phyloP scores from a whole-genome alignment of 495 filamentous ascomycete species.

The Pyronema domesticum region DNA sequence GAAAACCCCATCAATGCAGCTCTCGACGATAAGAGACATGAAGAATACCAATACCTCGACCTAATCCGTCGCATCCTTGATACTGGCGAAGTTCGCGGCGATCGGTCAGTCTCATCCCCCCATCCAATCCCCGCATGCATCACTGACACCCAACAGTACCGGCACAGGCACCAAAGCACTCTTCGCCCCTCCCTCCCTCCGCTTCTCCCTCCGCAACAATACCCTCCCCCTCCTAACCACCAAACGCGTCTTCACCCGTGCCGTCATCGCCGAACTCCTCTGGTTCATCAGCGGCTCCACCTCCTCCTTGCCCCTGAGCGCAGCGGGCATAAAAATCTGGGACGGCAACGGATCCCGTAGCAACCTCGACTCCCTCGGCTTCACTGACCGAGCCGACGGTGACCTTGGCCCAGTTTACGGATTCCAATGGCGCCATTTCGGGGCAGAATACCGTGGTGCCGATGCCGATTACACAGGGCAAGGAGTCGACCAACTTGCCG shows the following conservation, averaged over 20 bases:
- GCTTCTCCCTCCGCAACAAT: constrained; percentile 55
- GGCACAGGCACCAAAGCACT: constrained; percentile 82
- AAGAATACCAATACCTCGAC: constrained; percentile 62
- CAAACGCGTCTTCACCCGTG: constrained; percentile 86
- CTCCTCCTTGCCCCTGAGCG: constrained; percentile 52
- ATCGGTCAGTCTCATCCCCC: constrained; percentile 34
- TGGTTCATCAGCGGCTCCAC: constrained; percentile 86
- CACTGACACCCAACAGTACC: constrained; percentile 36
- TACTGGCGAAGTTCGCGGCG: constrained; percentile 61
- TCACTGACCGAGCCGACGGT: constrained; percentile 59
- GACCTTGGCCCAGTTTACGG: constrained; percentile 94
- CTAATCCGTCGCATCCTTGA: constrained; percentile 58
- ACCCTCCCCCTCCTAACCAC: constrained; percentile 87
- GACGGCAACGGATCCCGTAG: constrained; percentile 86
- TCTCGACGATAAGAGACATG: constrained; percentile 27
- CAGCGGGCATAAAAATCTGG: constrained; percentile 85
- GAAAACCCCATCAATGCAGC: too few species aligned
- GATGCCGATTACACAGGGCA: constrained; percentile 69
- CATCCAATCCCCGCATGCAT: neutral
- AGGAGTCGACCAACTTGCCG: constrained; percentile 80
- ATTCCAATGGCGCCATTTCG: constrained; percentile 98
- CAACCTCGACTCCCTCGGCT: constrained; percentile 68
- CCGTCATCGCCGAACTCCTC: constrained; percentile 81
- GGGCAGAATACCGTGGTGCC: constrained; percentile 56
- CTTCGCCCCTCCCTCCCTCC: constrained; percentile 69